Evolutionary conservation across 2,329 filamentous ascomycete genomes (phyloP), one percentile per base, ranked within the genome.

Genomic region (Fusarium nodosum): DNA sequence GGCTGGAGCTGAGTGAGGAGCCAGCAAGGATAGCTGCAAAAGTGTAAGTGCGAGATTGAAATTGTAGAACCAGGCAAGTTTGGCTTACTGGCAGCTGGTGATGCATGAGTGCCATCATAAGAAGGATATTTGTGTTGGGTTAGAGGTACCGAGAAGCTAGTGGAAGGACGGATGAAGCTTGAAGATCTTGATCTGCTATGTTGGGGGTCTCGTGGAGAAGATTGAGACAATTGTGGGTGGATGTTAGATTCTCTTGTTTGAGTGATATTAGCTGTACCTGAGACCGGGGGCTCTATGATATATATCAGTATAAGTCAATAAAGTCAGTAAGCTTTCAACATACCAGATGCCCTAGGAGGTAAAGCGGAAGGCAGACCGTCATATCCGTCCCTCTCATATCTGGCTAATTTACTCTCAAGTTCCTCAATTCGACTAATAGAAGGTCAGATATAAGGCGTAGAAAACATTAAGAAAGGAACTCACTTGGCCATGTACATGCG

Each of bases 401-500:
- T 69, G 0, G 72, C 72, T 11, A 74, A n/a, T 44, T 71, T 71
- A 41, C 64, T 72, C 42, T 74, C 72, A 12, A 74, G 72, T 56
- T 74, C 72, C 15, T 74, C 72, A 7, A 74, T 74, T 13, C 72
- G 71, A 48, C 72, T 74, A 39, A 48, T 9, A 38, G 10, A 10
- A 2, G 2, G 10, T 62, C 31, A 60, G 46, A 10, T 26, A 15
- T 7, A 5, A 31, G 5, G 18, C 24, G 18, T 26, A 48, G 36
- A 18, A 33, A 12, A 12, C 2, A 10, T 18, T 12, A 24, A 2
- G 3, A 28, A 39, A 12, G n/a, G 20, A 16, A 66, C 71, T 55
- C 41, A 74, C 72, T 66, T 74, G 51, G 72, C 72, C 61, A 74
- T 70, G 42, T 74, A 74, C 54, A 74, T 74, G 33, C 72, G 67